A percentile compares a stretch with the other conserved stretches of the same genome.
Conservation (phyloP, 1,139 yeast species). For the Meyerozyma smithsonii region DNA sequence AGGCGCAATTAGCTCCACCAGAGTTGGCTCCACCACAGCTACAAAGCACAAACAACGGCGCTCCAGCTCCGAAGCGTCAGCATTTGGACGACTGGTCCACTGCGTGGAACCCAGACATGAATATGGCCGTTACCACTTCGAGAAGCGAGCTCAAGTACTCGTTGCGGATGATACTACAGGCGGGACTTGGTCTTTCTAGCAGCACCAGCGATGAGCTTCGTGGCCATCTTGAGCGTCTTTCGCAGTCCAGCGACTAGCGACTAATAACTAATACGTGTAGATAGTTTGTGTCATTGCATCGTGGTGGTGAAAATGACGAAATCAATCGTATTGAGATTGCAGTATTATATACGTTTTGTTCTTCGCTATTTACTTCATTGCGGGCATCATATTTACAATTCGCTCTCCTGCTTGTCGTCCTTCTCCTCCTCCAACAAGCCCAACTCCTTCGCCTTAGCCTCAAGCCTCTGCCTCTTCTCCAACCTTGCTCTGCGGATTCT, state of each 20-base stretch:
- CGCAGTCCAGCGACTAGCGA: background rate
- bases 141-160: background rate
- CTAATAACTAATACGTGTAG: no score
- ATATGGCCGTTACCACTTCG: background rate
- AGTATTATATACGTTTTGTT: background rate
- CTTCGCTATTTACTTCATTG: background rate
- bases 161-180: background rate
- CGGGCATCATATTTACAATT: background rate
- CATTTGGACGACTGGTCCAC: background rate
- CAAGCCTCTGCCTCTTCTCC: slow-evolving; percentile 70
- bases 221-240: background rate
- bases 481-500: slow-evolving; percentile 71
- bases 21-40: background rate
- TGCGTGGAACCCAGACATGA: background rate
- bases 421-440: slow-evolving; percentile 50
- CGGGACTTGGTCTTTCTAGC: background rate
- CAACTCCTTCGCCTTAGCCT: slow-evolving; percentile 63
- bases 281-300: no score
- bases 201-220: background rate
- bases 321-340: background rate
- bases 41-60: background rate
- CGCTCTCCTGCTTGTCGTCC: slow-evolving; percentile 4
- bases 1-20: background rate
- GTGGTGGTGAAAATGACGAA: no score
- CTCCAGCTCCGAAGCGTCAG: background rate